Evolutionary conservation across 1,284 basidiomycete genomes (phyloP).

Genomic region (Peniophora sp.): DNA sequence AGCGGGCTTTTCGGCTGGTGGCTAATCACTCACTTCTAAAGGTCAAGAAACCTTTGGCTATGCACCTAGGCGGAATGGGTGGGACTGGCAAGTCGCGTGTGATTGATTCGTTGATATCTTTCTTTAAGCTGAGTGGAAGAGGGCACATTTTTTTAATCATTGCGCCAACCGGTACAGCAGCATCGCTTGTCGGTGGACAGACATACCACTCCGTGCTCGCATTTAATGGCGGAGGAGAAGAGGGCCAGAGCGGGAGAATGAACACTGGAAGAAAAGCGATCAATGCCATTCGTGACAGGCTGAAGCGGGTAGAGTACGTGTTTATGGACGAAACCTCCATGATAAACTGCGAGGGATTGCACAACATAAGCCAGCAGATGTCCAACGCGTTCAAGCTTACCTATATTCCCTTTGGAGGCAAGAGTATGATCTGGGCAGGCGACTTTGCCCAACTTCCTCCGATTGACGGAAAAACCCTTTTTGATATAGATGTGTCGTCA

Average conservation of each 20-base stretch:
- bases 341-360: conserved; percentile 21
- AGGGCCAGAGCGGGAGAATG: neutral
- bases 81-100: conserved; percentile 37
- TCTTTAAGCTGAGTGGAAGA: conserved; percentile 20
- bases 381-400: conserved; percentile 5
- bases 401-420: conserved; percentile 16
- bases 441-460: conserved; percentile 21
- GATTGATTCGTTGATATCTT: conserved; percentile 23
- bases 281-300: conserved; percentile 9
- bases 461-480: conserved; percentile 10
- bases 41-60: conserved; percentile 17
- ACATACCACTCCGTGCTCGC: conserved; percentile 31
- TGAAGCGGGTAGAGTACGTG: conserved; percentile 23
- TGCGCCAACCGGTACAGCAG: conserved; percentile 30
- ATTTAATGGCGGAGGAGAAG: conserved; percentile 10
- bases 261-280: neutral
- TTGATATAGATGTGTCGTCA: conserved; percentile 10
- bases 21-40: conserved; percentile 18
- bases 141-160: conserved; percentile 19
- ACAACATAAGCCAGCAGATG: conserved; percentile 14
- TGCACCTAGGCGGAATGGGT: conserved; percentile 30
- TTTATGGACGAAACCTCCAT: conserved; percentile 32
- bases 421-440: conserved; percentile 18
- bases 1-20: conserved; percentile 23
- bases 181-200: conserved; percentile 25